Evolutionary conservation across 2,329 filamentous ascomycete species (phyloP).

Genomic region (Claviceps arundinis): DNA sequence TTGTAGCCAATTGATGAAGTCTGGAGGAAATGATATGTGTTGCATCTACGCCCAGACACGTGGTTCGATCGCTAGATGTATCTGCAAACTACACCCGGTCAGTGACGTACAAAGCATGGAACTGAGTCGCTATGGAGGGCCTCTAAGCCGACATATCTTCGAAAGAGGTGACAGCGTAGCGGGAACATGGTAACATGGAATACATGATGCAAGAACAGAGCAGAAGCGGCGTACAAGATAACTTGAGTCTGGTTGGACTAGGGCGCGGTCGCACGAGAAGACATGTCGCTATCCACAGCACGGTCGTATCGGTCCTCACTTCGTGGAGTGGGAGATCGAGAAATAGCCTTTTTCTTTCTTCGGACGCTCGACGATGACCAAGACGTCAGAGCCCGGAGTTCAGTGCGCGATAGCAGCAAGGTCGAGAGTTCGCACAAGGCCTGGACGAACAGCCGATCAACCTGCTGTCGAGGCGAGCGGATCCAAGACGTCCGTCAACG

Average conservation of each 20-base stretch:
- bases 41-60: not conserved
- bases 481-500: not conserved
- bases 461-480: not conserved
- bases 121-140: not conserved
- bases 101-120: not conserved
- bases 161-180: not conserved
- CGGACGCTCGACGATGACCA: too few species aligned
- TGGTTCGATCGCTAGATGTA: not conserved
- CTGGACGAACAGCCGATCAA: not conserved
- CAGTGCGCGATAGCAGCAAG: not conserved
- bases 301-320: not conserved
- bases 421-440: not conserved
- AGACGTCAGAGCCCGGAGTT: not conserved
- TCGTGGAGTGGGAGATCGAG: not conserved
- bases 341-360: not conserved
- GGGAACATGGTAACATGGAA: not conserved
- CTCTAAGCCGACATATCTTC: not conserved
- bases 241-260: not conserved
- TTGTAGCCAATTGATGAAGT: not conserved
- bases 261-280: slow-evolving; percentile 1
- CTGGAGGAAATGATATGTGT: not conserved
- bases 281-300: slow-evolving; percentile 5
- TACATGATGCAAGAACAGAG: not conserved
- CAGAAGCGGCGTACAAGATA: not conserved
- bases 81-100: not conserved